Percentiles rank a stretch among this genome's conserved stretches.
Conservation (phyloP, 345 rosid species). For the Bruguiera sexangula region DNA sequence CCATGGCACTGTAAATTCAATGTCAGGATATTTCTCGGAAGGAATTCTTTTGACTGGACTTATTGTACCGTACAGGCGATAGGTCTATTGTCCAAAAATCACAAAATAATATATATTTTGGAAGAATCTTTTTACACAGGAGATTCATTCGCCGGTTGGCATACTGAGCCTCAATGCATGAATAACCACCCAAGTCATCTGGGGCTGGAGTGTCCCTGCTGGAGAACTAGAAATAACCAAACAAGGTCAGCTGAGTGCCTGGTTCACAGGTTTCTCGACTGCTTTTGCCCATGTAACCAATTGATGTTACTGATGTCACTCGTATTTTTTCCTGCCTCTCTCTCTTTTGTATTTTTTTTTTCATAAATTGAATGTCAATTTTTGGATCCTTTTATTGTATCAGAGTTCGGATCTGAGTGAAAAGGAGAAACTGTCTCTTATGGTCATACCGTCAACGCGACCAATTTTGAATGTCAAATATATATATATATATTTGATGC, state of each 20-base stretch:
- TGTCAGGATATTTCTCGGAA: slow-evolving; percentile 31
- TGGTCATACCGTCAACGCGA: neutral
- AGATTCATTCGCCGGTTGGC: slow-evolving; percentile 11
- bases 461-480: too few relatives aligned
- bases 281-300: slow-evolving; percentile 3
- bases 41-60: slow-evolving; percentile 38
- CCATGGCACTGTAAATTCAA: neutral
- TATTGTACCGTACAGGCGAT: slow-evolving; percentile 26
- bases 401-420: slow-evolving; percentile 3
- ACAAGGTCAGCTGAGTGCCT: slow-evolving; percentile 4
- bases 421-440: neutral
- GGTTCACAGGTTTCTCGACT: slow-evolving; percentile 13
- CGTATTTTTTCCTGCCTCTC: slow-evolving; percentile 25
- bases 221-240: slow-evolving; percentile 15
- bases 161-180: neutral
- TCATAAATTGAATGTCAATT: neutral
- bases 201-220: neutral
- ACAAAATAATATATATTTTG: slow-evolving; percentile 21
- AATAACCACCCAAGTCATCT: slow-evolving; percentile 12
- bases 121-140: slow-evolving; percentile 10
- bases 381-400: neutral
- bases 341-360: neutral
- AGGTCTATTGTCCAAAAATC: slow-evolving; percentile 23
- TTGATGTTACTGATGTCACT: slow-evolving; percentile 3
- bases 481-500: too few relatives aligned